phyloP scores from a whole-genome alignment of 2,329 filamentous ascomycete species.

The Exophiala alcalophila region DNA sequence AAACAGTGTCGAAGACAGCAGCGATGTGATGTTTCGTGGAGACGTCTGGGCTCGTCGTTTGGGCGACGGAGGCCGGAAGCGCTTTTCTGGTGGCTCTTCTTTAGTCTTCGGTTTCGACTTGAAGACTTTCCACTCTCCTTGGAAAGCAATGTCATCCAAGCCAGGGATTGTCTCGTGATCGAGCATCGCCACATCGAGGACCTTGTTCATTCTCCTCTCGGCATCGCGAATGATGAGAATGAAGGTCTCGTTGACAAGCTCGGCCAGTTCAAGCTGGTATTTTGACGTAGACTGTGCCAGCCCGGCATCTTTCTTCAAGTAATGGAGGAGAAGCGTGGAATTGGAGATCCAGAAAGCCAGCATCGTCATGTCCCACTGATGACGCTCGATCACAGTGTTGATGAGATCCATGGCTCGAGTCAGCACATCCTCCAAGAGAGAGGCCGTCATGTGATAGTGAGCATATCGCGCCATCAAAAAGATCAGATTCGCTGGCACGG shows the following conservation, averaged over 20 bases:
- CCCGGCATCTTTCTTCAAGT: constrained; percentile 88
- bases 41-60: constrained; percentile 89
- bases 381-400: constrained; percentile 85
- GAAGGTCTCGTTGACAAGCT: constrained; percentile 97
- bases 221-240: constrained; percentile 96
- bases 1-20: constrained; percentile 92
- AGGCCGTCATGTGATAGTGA: constrained; percentile 87
- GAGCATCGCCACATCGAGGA: constrained; percentile 87
- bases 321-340: constrained; percentile 89
- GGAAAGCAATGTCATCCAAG: constrained; percentile 93
- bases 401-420: constrained; percentile 91
- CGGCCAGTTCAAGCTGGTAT: constrained; percentile 89
- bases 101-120: constrained; percentile 87
- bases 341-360: constrained; percentile 99
- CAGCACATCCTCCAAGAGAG: constrained; percentile 77
- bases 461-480: constrained; percentile 95
- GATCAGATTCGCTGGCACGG: constrained; percentile 93
- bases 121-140: constrained; percentile 98
- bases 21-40: constrained; percentile 89
- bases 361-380: constrained; percentile 99
- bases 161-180: constrained; percentile 98
- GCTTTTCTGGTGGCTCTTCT: constrained; percentile 81
- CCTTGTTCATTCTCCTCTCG: constrained; percentile 92
- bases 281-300: constrained; percentile 76
- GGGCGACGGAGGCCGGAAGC: constrained; percentile 86